A percentile compares a stretch with the other conserved stretches of the same genome.
phyloP scores from a whole-genome alignment of 2,329 filamentous ascomycete species.

The Cadophora luteo-olivacea region DNA sequence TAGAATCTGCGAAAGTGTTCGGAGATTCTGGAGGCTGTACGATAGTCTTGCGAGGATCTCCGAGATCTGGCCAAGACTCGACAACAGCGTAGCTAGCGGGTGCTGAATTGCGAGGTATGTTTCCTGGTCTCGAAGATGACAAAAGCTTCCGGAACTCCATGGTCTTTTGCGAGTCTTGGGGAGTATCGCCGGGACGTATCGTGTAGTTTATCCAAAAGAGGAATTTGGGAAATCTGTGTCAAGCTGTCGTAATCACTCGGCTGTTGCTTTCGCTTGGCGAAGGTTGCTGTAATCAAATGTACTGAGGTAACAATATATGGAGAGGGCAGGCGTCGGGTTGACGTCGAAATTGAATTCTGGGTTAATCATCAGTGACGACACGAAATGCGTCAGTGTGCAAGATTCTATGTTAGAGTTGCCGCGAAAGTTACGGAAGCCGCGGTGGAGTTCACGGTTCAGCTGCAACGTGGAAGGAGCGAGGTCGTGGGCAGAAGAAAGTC shows the following conservation, averaged over 20 bases:
- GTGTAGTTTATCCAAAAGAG: too few species aligned
- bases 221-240: too few species aligned
- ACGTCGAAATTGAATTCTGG: not conserved
- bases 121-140: not conserved
- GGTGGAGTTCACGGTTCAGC: too few species aligned
- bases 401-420: too few species aligned
- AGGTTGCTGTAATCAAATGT: not conserved
- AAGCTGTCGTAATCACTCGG: too few species aligned
- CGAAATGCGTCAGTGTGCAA: too few species aligned
- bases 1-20: not conserved
- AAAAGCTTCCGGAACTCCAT: not conserved
- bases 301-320: not conserved
- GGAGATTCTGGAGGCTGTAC: not conserved
- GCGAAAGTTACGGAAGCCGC: too few species aligned
- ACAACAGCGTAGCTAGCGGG: not conserved
- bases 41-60: not conserved
- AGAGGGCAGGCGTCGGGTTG: not conserved
- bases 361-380: not conserved
- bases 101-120: not conserved
- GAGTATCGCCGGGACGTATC: not conserved
- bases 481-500: too few species aligned
- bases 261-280: too few species aligned
- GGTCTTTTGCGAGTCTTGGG: not conserved
- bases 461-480: too few species aligned
- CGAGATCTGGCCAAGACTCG: not conserved